Conservation (phyloP, 2,329 filamentous ascomycete genomes). For the Orbilia oligospora region DNA sequence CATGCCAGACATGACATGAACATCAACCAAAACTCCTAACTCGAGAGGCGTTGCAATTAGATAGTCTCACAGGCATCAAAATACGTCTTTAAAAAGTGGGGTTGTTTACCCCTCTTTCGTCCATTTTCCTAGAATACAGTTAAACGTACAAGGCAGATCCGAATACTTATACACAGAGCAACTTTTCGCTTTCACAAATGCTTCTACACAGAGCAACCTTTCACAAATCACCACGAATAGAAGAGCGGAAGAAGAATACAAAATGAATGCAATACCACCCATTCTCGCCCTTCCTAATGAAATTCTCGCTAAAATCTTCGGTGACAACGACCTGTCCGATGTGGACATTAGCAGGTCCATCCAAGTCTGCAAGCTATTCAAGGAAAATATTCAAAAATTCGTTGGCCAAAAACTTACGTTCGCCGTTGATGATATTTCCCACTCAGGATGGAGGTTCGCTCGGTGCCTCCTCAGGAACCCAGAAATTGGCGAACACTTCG, state of each 20-base stretch:
- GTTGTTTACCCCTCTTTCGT: not conserved
- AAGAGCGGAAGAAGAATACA: not conserved
- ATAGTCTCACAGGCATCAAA: not conserved
- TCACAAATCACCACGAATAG: not conserved
- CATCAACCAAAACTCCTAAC: not conserved
- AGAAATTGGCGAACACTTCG: not conserved
- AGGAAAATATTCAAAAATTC: not conserved
- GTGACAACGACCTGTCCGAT: constrained; percentile 7
- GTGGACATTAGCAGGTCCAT: not conserved
- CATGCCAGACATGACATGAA: not conserved
- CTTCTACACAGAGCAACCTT: not conserved
- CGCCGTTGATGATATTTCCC: not conserved
- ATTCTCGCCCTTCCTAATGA: constrained; percentile 7
- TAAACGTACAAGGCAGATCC: not conserved
- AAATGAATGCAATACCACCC: not conserved
- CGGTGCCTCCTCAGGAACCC: constrained; percentile 1
- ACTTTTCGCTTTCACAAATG: not conserved
- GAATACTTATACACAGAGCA: not conserved
- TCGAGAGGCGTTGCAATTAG: no score
- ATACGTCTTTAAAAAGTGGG: not conserved
- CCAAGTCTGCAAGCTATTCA: not conserved
- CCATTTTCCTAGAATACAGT: not conserved
- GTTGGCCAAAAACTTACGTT: constrained; percentile 1
- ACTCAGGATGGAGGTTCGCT: constrained; percentile 3
- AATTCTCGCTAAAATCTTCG: constrained; percentile 16